These are phyloP conservation scores for Craterostigma plantagineum DNA, from an alignment of 257 asterid species.

Conservation along the genomic window DNA sequence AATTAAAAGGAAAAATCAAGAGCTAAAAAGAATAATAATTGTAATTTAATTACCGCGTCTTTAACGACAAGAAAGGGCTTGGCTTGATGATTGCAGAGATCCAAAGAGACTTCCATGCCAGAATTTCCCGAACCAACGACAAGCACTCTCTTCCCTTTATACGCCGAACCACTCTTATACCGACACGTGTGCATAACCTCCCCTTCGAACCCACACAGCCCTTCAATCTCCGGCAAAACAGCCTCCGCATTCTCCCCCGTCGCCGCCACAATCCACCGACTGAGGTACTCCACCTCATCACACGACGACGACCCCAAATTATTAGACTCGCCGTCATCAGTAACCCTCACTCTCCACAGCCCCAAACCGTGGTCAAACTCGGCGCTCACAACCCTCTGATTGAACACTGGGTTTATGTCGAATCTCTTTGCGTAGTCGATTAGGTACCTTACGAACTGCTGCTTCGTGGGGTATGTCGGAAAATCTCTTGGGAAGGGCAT, in stretches of 20 bases:
- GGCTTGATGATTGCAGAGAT: constrained; percentile 53
- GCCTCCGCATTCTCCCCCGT: constrained; percentile 92
- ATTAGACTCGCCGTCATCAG: too few relatives aligned
- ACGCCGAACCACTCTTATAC: constrained; percentile 42
- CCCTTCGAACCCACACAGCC: constrained; percentile 35
- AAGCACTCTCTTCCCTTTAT: constrained; percentile 36
- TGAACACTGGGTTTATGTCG: constrained; percentile 41
- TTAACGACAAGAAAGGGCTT: constrained; percentile 42
- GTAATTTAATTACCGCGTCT: constrained; percentile 29
- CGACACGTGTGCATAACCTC: constrained; percentile 40
- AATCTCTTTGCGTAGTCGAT: constrained; percentile 38
- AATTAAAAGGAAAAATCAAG: too few relatives aligned
- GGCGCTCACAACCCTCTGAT: constrained; percentile 31
- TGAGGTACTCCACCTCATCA: constrained; percentile 25
- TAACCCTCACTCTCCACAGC: constrained; percentile 31
- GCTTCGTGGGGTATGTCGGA: constrained; percentile 63
- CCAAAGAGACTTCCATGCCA: constrained; percentile 90
- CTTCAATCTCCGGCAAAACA: constrained; percentile 43
- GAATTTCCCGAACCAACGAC: constrained; percentile 91
- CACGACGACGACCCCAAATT: constrained; percentile 1
- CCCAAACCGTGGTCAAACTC: constrained; percentile 24
- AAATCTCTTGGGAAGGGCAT: constrained; percentile 56
- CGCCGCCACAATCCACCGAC: constrained; percentile 72
- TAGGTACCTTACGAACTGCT: constrained; percentile 45
- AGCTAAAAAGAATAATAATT: too few relatives aligned